Evolutionary conservation across 2,329 filamentous ascomycete species (phyloP), one percentile per base, ranked within the genome.

Genomic region (Xylariales sp.): DNA sequence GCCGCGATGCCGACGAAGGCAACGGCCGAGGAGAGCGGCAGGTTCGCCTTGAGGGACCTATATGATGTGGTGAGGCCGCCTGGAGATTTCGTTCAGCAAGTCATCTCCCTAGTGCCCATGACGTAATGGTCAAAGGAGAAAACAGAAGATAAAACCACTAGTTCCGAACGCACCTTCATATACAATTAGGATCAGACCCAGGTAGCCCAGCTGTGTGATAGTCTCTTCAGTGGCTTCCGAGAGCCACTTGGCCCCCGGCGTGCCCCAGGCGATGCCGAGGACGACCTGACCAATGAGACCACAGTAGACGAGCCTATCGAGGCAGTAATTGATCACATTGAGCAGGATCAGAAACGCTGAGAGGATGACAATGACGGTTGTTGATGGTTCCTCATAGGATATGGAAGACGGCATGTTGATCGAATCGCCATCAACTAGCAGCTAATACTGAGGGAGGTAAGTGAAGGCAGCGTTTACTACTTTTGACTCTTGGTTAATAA

Each of bases 261-360:
- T 72, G 7, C 85, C 85, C 74, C 76, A 90, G 7, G 78, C 73
- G 7, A 88, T 72, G 11, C 85, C 85, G 14, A 88, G 56, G 6
- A 88, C 63, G 12, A 90, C 70, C 49, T 90, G 83, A 1, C 83
- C 85, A 6, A 89, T 62, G 0, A 89, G 70, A 0, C 84, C 85
- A 50, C 83, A 88, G 54, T 82, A 86, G 0, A 86, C 52, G 0
- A 76, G 47, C 12, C 61, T 66, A 48, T 88, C 76, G 2, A 88
- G 66, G 0, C 69, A 51, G 39, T 65, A 65, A 44, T 81, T 79
- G 42, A 76, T 48, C 5, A 72, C 30, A 46, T 86, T 86, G 30
- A 86, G 68, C 1, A 76, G 54, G 1, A 87, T 52, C 0, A 88
- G 56, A 46, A 89, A 81, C 0, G 77, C 78, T 0, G 80, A 63